Evolutionary conservation across 2,329 filamentous ascomycete genomes (phyloP), one percentile per base, ranked within the genome.

Genomic region (Graphilbum ipis-grandicollis): DNA sequence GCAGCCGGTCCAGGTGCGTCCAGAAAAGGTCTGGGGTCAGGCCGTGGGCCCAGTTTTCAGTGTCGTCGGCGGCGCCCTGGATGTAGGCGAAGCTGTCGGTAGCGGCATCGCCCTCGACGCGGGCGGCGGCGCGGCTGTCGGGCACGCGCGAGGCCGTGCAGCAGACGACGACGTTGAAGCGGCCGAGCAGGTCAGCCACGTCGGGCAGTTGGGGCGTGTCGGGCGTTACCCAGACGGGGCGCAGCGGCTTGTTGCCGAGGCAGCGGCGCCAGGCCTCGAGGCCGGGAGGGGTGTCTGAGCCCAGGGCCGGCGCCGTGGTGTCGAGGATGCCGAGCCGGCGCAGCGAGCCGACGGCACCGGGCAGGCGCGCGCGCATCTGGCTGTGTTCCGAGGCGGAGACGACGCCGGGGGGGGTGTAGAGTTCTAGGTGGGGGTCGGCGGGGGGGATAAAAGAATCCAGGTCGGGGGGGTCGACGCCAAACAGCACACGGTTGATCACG

Each of bases 1-100:
- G 59, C 10, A 96, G 59, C 6, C 50, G 29, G 0, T 69, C 59
- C 31, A 59, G 61, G 46, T 93, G 63, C 2, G 55, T 56, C 90
- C 90, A 98, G 56, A 93, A 98, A 0, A 88, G 44, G 0, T 60
- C 53, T 0, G 88, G 73, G 1, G 81, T 90, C 14, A 96, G 66
- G 0, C 83, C 84, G 37, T 70, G 60, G 1, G 85, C 79, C 90
- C 90, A 98, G 46, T 82, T 83, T 61, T 98, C 90, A 12, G 80
- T 83, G 53, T 98, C 90, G 54, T 98, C 90, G 2, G 80, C 90
- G 1, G 88, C 88, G 35, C 90, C 90, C 56, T 96, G 90, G 41
- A 98, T 79, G 51, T 98, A 98, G 25, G n/a, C 9, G 9, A n/a
- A 23, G 52, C 96, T 90, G 53, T 96, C 88, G 2, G 79, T 86